Evolutionary conservation across 2,329 filamentous ascomycete genomes (phyloP), one percentile per base, ranked within the genome.

Genomic region (Cladobotryum protrusum): DNA sequence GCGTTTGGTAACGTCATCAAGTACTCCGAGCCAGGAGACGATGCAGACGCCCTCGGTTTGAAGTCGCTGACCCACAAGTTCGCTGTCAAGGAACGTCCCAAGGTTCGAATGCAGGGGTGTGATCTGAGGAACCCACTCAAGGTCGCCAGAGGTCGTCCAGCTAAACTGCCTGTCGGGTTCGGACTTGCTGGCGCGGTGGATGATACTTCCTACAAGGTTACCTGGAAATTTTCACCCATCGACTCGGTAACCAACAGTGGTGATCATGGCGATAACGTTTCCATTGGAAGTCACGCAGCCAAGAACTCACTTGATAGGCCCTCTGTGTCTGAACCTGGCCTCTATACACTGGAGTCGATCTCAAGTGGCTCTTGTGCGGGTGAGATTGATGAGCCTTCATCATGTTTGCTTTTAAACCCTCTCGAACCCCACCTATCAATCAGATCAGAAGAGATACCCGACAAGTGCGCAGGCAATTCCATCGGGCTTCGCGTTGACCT

Each of bases 381-480:
- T 42, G 91, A 97, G 59, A 83, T 99, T 4, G 78, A 92, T 56
- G 93, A 99, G 65, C 93, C 93, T 24, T 88, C 92, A 2, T 93
- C 91, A n/a, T 97, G 92, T 66, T 76, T 96, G 52, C 73, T 99
- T 48, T 77, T 95, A 57, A 99, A 97, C 57, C 93, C 93, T 5
- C 85, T 93, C 0, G 85, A 96, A 68, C 93, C 93, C 9, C 82
- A 85, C 49, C 67, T 99, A 51, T 75, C 81, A 4, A 73, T 99
- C 45, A 79, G 78, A 32, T 77, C 83, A 6, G 87, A 95, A 59
- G 85, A 90, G 54, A 90, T 99, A 40, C 87, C 89, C 47, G 93
- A 99, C 67, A 95, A 95, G 64, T 99, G 93, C 65, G 92, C 91
- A 34, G 90, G 91, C 43, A 96, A 90, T 62, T 89, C 93, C 0